Base-by-base conservation (phyloP, 2,329 filamentous ascomycete species). In the Fusarium keratoplasticum region DNA sequence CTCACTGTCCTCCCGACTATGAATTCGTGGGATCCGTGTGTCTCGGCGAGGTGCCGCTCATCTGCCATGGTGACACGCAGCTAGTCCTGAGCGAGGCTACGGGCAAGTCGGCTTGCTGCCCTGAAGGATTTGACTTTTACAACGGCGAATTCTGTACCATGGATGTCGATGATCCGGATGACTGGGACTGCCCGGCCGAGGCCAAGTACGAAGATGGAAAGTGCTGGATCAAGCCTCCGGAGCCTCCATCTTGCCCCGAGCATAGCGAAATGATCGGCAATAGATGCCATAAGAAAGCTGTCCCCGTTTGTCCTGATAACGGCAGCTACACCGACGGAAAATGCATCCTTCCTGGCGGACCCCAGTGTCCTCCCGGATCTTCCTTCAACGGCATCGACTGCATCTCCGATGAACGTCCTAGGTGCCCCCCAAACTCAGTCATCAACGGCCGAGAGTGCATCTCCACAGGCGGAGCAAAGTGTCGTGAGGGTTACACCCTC, bases 1-100 rank as follows among this genome's bases (percentile, higher is more conserved):
- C 58, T 2, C 55, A 42, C 18, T 71, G 69, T 6, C 62, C 57
- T 6, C 61, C 62, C 1, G 67, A 55, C 2, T 71, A 59, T 8
- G n/a, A 59, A 0, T 40, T 71, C 3, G 36, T 50, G 1, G 69
- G 69, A 1, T 58, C 47, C 22, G 42, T 71, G 3, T 71, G 57
- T 22, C 47, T 52, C 1, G 20, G 47, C 10, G 47, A 52, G 47
- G 47, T 52, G 47, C 47, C 47, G 14, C 47, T 52, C 25, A 27
- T 52, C 27, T 52, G 47, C 47, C 25, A 22, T 52, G 47, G 16
- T 5, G 27, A 52, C 8, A 27, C 47, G 16, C 47, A 52, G 22
- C 25, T 52, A 16, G 47, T 52, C 20, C 22, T 25, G 14, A 52
- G 47, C 18, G 47, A 52, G 8, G 25, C 25, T n/a, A 38, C 36